Evolutionary conservation across 306 rosid species (phyloP).

Genomic region (Canavalia ensiformis): DNA sequence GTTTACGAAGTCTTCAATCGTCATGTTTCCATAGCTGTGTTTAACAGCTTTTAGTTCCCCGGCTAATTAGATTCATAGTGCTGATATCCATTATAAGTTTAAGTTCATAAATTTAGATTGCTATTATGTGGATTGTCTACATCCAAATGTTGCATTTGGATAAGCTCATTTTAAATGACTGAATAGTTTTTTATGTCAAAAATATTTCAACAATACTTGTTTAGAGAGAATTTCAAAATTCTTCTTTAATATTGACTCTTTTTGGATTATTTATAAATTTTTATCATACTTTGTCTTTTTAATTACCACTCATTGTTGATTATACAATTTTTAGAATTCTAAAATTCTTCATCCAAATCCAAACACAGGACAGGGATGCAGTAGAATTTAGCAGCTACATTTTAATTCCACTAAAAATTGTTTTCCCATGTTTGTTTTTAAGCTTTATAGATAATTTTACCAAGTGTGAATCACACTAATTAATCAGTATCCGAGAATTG

Average conservation of each 20-base stretch:
- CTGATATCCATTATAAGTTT: neutral
- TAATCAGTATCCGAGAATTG: neutral
- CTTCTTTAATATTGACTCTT: too few species aligned
- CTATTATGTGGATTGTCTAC: neutral
- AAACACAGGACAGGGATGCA: neutral
- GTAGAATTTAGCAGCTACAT: neutral
- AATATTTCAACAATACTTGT: too few species aligned
- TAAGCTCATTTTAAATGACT: too few species aligned
- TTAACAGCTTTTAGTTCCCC: neutral
- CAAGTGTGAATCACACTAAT: neutral
- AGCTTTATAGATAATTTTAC: neutral
- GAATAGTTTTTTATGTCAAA: too few species aligned
- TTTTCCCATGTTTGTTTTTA: neutral
- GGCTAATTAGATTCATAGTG: neutral
- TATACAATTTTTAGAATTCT: too few species aligned
- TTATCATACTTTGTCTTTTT: too few species aligned
- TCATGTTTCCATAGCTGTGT: neutral
- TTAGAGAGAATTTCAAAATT: too few species aligned
- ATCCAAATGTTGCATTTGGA: neutral
- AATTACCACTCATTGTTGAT: too few species aligned
- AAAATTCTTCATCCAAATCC: too few species aligned
- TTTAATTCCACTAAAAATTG: neutral
- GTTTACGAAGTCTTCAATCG: neutral
- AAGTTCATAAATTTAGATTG: slow-evolving; percentile 9
- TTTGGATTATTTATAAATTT: too few species aligned